Evolutionary conservation across 345 rosid genomes (phyloP), one percentile per base, ranked within the genome.

Genomic region (Acer negundo): DNA sequence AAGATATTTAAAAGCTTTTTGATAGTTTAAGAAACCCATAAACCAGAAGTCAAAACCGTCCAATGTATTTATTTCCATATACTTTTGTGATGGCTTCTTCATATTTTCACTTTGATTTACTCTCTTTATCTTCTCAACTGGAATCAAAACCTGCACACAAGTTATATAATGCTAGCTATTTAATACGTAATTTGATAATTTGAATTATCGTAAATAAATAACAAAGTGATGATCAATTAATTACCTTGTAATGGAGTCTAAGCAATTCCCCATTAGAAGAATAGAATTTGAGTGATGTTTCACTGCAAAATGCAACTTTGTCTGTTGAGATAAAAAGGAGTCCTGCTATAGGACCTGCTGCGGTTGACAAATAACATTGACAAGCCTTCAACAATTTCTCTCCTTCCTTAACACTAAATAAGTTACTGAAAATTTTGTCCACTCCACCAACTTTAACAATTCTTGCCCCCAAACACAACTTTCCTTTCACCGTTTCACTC

Each of bases 331-430:
- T 79, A 67, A 86, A 89, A 61, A 85, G 80, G n/a, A 89, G 87
- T 26, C 90, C 92, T 2, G 85, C 87, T 28, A 86, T 84, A 0
- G 87, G 92, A 53, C 92, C 92, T 1, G 80, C 72, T 44, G 89
- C 75, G 12, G 90, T 89, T 38, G 87, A 87, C 62, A 86, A 38
- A 75, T 86, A 86, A 72, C 92, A 86, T 40, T 85, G 92, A 11
- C 75, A 82, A 24, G 81, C 90, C 77, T 78, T 86, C 58, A 85
- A 28, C 74, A 89, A 82, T 64, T 75, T 86, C 66, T 89, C 90
- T 8, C 76, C 87, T 66, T 82, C 86, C 22, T 55, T 17, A 17
- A 82, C 83, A 56, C 26, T 77, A 75, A 87, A 89, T 1, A 85
- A 70, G 56, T 81, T 74, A 83, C 75, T 82, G 82, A 85, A 87